A percentile compares a stretch with the other conserved stretches of the same genome.
These are phyloP conservation scores for Claviceps paspali DNA, from an alignment of 2,329 filamentous ascomycete genomes.

Conservation along the genomic window DNA sequence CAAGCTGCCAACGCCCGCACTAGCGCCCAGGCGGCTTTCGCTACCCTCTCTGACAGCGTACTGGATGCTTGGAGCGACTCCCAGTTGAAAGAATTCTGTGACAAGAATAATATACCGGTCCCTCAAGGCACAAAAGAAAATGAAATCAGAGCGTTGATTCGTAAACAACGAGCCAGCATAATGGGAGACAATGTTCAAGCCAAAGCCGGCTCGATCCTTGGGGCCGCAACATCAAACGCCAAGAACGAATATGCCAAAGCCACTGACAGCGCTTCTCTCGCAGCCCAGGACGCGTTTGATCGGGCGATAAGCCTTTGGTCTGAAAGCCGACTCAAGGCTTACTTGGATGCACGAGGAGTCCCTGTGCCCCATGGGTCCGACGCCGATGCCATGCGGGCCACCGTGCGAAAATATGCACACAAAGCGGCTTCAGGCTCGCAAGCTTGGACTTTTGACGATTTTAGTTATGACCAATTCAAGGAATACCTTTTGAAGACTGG, in stretches of 20 bases:
- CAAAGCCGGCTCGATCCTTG: conserved; percentile 44
- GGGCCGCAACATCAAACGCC: conserved; percentile 59
- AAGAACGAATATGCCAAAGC: conserved; percentile 65
- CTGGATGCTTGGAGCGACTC: conserved; percentile 83
- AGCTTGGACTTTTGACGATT: conserved; percentile 69
- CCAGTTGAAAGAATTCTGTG: conserved; percentile 80
- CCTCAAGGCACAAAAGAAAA: conserved; percentile 86
- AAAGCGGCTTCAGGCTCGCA: conserved; percentile 53
- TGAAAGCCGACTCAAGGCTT: conserved; percentile 62
- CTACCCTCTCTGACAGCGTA: conserved; percentile 64
- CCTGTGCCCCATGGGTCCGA: conserved; percentile 59
- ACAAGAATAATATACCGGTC: conserved; percentile 74
- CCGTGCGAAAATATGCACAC: conserved; percentile 59
- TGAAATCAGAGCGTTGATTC: conserved; percentile 76
- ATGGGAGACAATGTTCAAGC: conserved; percentile 47
- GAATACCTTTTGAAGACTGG: conserved; percentile 37
- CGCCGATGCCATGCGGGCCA: conserved; percentile 56
- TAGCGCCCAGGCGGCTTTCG: conserved; percentile 53
- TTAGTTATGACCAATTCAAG: conserved; percentile 55
- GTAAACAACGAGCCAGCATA: conserved; percentile 67
- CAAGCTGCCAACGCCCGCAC: conserved; percentile 44
- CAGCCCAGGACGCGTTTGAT: conserved; percentile 53
- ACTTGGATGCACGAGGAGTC: conserved; percentile 60
- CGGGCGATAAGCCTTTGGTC: conserved; percentile 49
- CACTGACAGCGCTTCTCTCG: conserved; percentile 50